Base-by-base conservation (phyloP, 768 basidiomycete genomes). In the Kondoa subrosea region DNA sequence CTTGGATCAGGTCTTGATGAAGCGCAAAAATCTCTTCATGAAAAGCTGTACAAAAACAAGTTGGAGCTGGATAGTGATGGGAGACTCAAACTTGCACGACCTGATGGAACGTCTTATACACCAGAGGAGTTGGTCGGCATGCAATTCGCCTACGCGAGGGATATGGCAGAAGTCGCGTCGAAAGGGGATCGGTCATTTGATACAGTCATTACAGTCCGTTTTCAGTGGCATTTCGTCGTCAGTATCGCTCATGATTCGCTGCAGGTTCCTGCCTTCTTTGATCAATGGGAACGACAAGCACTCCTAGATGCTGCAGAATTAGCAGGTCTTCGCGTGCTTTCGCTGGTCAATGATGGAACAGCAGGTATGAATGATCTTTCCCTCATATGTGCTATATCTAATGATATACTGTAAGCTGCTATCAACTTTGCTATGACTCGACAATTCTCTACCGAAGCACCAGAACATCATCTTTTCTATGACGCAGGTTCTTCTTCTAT, bases 401-500 rank as follows among this genome's bases (percentile, higher is more conserved):
- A 34, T 21, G 14, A 4, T n/a, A 21, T 17, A 0, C 21, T 3
- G 4, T 66, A 75, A 77, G 87, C 92, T n/a, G 95, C 91, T 16
- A 82, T 97, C 72, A 99, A 99, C 79, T 99, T 89, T 75, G 95
- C 95, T 57, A 95, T 97, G 91, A 91, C 91, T 1, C 84, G 93
- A 61, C 81, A 84, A 1, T 97, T 97, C 80, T 79, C 86, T 0
- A 79, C 78, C 1, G 50, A 68, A 50, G 57, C 56, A 0, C 84
- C 85, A 0, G 87, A 92, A 74, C 83, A 86, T 76, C 92, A 97
- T 75, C 78, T 99, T 72, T 85, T 99, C 68, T 99, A 88, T 77
- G 95, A 97, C 73, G 89, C 91, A 0, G 95, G 95, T 57, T 89
- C 93, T 3, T 86, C 85, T 0, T 82, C 87, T 2, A 85, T 86